phyloP scores from a whole-genome alignment of 2,329 filamentous ascomycete genomes.

The Curvularia verruculosa region DNA sequence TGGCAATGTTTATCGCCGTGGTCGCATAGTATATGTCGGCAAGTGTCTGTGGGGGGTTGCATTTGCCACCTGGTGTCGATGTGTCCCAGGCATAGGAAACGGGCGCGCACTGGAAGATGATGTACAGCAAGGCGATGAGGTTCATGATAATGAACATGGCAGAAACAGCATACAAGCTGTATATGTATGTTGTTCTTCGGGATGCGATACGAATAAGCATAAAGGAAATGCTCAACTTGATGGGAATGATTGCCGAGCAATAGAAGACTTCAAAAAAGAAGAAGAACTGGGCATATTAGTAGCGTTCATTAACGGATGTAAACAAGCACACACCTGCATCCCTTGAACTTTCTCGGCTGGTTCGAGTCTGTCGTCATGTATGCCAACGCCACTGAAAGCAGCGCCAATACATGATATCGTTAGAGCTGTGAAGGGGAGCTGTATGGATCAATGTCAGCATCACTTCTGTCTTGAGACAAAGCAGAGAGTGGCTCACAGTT shows the following conservation, averaged over 20 bases:
- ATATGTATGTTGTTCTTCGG: conserved; percentile 5
- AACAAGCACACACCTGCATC: conserved; percentile 10
- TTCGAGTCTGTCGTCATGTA: conserved; percentile 4
- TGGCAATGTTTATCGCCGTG: conserved; percentile 15
- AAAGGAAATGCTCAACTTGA: conserved; percentile 17
- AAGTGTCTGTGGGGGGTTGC: conserved; percentile 11
- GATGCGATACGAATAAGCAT: conserved; percentile 16
- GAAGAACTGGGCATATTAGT: conserved; percentile 8
- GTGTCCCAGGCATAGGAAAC: conserved; percentile 15
- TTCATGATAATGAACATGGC: conserved; percentile 16
- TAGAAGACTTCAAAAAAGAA: conserved; percentile 16
- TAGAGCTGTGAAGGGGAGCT: conserved; percentile 15
- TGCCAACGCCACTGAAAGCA: conserved; percentile 12
- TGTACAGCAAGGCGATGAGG: conserved; percentile 14
- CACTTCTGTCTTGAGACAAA: neutral
- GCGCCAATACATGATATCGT: conserved; percentile 15
- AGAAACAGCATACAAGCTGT: conserved; percentile 11
- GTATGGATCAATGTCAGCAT: neutral
- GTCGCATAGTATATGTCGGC: conserved; percentile 16
- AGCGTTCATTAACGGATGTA: neutral
- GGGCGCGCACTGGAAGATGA: conserved; percentile 13
- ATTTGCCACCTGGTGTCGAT: conserved; percentile 13
- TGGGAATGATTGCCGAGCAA: conserved; percentile 13
- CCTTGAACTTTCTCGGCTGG: conserved; percentile 6
- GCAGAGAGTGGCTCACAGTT: neutral